phyloP scores from a whole-genome alignment of 164 flowering plant genomes.

The Dillenia turbinata region DNA sequence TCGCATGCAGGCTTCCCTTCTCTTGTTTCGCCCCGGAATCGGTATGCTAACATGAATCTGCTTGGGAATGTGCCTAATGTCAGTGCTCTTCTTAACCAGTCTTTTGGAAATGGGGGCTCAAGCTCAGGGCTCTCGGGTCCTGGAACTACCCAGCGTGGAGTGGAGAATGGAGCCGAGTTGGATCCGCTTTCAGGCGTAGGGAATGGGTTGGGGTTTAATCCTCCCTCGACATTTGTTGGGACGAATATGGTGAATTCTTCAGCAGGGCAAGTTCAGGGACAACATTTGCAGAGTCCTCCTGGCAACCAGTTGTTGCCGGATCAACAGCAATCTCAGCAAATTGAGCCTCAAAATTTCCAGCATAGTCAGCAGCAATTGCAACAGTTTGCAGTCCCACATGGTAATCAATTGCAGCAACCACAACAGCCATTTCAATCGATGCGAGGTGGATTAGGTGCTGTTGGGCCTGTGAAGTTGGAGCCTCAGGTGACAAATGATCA shows the following conservation, averaged over 20 bases:
- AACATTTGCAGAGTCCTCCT: conserved; percentile 52
- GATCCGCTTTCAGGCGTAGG: conserved; percentile 71
- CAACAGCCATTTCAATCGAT: conserved; percentile 51
- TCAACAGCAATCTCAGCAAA: conserved; percentile 65
- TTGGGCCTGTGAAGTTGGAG: conserved; percentile 77
- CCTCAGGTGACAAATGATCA: conserved; percentile 63
- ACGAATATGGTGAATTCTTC: conserved; percentile 44
- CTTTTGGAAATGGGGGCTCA: conserved; percentile 70
- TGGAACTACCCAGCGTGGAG: conserved; percentile 57
- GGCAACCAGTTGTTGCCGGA: conserved; percentile 54
- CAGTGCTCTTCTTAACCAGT: conserved; percentile 65
- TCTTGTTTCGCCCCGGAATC: conserved; percentile 60
- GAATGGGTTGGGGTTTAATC: conserved; percentile 59
- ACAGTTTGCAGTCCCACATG: conserved; percentile 46
- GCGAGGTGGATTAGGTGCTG: conserved; percentile 50
- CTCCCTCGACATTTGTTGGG: conserved; percentile 40
- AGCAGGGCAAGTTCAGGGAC: conserved; percentile 63
- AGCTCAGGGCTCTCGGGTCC: conserved; percentile 54
- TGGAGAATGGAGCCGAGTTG: conserved; percentile 70
- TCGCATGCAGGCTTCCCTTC: conserved; percentile 62
- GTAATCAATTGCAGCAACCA: conserved; percentile 34
- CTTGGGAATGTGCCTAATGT: conserved; percentile 68
- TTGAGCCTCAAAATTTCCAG: conserved; percentile 67
- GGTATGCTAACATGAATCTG: conserved; percentile 57
- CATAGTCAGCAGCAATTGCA: conserved; percentile 64